Evolutionary conservation across 441 rosid species (phyloP).

Genomic region (Aquilaria agallochum): DNA sequence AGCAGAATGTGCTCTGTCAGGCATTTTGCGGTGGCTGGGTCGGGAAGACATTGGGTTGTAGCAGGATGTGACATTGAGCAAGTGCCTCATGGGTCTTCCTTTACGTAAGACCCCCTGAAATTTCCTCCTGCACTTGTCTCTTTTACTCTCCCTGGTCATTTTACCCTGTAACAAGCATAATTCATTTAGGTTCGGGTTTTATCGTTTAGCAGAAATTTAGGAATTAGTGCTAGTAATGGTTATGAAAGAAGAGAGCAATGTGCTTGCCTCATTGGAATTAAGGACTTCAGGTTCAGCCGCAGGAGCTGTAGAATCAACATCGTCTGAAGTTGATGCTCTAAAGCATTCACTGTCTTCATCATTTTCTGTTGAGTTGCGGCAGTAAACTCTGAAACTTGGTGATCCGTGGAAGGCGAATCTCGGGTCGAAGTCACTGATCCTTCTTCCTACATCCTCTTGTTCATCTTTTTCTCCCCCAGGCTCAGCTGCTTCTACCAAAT

Average conservation of each 20-base stretch:
- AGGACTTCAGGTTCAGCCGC: background rate
- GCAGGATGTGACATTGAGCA: constrained; percentile 50
- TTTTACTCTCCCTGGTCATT: constrained; percentile 26
- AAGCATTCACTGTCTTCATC: constrained; percentile 14
- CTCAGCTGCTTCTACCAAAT: background rate
- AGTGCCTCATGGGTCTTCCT: constrained; percentile 31
- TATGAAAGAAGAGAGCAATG: no score
- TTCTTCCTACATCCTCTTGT: constrained; percentile 21
- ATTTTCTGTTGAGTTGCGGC: constrained; percentile 26
- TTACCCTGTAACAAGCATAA: constrained; percentile 21
- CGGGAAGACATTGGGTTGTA: constrained; percentile 28
- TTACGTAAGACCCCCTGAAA: constrained; percentile 34
- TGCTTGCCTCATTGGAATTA: constrained; percentile 22
- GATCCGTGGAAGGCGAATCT: constrained; percentile 37
- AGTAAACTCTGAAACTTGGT: constrained; percentile 80
- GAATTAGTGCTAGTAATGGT: no score
- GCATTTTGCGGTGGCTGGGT: no score
- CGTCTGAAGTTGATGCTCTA: no score
- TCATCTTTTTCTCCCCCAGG: constrained; percentile 5
- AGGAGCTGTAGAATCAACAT: no score
- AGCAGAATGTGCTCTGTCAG: no score
- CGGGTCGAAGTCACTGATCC: constrained; percentile 19
- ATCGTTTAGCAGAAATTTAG: background rate
- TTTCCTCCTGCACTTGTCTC: constrained; percentile 29
- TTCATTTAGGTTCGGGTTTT: background rate